Evolutionary conservation across 2,329 filamentous ascomycete genomes (phyloP).

Genomic region (Talaromyces albobiverticillius): DNA sequence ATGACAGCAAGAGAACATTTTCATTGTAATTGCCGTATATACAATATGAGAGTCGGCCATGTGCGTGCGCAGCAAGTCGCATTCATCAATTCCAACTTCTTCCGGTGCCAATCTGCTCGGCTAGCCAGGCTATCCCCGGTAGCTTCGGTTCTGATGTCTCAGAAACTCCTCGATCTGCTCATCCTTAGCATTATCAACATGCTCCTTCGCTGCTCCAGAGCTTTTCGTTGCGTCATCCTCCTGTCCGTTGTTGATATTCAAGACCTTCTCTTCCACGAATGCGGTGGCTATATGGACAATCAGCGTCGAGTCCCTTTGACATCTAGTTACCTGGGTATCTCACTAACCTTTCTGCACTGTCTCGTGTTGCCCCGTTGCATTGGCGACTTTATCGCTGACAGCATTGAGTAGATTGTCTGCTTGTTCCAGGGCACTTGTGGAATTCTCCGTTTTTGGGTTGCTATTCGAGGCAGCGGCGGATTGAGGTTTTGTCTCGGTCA

Average conservation of each 20-base stretch:
- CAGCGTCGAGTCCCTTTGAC: neutral
- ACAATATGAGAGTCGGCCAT: too few relatives aligned
- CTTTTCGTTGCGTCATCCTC: too few relatives aligned
- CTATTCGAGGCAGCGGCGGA: neutral
- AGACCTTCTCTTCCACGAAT: conserved; percentile 6
- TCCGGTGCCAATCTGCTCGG: too few relatives aligned
- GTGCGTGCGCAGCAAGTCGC: too few relatives aligned
- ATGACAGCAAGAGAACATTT: neutral
- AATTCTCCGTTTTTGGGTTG: too few relatives aligned
- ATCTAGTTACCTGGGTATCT: neutral
- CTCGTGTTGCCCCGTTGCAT: conserved; percentile 4
- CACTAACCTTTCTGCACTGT: neutral
- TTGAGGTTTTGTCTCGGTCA: neutral
- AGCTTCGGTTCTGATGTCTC: conserved; percentile 13
- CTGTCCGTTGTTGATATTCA: neutral
- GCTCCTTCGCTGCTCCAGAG: conserved; percentile 1
- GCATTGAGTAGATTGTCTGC: conserved; percentile 8
- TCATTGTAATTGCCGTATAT: too few relatives aligned
- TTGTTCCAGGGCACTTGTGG: neutral
- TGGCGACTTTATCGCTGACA: conserved; percentile 2
- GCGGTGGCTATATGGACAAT: neutral
- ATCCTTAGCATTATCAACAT: neutral
- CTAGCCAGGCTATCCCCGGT: neutral
- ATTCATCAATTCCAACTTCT: too few relatives aligned
- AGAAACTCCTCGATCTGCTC: conserved; percentile 14